Base-by-base conservation (phyloP, 345 rosid genomes). In the Hypericum androsaemum region DNA sequence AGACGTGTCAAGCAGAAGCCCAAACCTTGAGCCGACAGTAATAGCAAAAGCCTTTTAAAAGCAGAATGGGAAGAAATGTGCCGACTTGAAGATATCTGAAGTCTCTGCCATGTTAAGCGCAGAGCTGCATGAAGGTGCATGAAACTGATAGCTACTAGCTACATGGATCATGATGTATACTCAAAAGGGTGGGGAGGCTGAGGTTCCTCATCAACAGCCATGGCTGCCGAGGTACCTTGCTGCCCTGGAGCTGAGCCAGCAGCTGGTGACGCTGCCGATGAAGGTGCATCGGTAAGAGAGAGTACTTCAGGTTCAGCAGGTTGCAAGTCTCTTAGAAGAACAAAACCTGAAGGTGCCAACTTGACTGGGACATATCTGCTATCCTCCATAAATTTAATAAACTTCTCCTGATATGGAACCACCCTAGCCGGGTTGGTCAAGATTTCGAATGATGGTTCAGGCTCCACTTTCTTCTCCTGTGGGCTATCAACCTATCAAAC, bases 371-470 rank as follows among this genome's bases (percentile, higher is more conserved):
- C 81, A 12, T 94, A 94, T 73, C 99, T 75, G 82, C 92, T 82
- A 47, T 82, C 88, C 57, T 86, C 95, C 37, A 84, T 71, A 17
- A 88, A 84, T 61, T 84, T 82, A 5, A 94, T 78, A 66, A 65
- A 75, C 53, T 88, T 94, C 80, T 88, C 97, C 66, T 94, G 99
- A 10, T 81, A 74, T 4, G 97, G 99, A 60, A 94, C 86, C 55
- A 94, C 99, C 59, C 99, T 73, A 10, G 99, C 99, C 37, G 97
- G 99, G 69, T 94, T 94, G n/a, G 77, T 86, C 75, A 94, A 71
- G 40, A 83, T 74, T 65, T 88, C 99, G 48, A 76, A 86, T 5
- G 84, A 71, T 7, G 90, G 79, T 76, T 94, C 99, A 1, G 89
- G 84, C 77, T 89, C 96, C 7, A 73, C 76, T 69, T 88, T 94